Conservation (phyloP, 2,329 filamentous ascomycete species). For the Madurella mycetomatis region DNA sequence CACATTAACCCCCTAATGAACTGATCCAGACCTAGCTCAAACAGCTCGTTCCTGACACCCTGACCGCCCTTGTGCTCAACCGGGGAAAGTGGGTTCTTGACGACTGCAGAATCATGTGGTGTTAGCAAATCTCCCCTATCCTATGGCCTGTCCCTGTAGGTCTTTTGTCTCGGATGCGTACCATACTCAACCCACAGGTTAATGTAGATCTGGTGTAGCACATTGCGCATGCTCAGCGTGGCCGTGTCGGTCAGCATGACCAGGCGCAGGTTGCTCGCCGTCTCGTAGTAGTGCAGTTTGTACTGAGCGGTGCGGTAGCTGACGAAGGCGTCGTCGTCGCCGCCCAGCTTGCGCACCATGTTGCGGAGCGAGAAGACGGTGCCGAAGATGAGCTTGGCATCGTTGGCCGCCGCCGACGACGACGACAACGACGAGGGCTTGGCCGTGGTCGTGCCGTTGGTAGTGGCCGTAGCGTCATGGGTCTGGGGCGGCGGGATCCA, state of each 20-base stretch:
- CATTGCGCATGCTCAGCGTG: slow-evolving; percentile 85
- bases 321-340: slow-evolving; percentile 91
- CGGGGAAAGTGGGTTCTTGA: slow-evolving; percentile 66
- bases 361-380: slow-evolving; percentile 94
- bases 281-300: slow-evolving; percentile 99
- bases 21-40: slow-evolving; percentile 68
- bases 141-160: not conserved
- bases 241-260: slow-evolving; percentile 93
- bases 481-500: slow-evolving; percentile 57
- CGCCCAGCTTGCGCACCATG: slow-evolving; percentile 93
- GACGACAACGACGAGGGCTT: not conserved
- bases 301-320: slow-evolving; percentile 91
- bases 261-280: slow-evolving; percentile 89
- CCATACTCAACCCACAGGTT: slow-evolving; percentile 96
- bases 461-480: slow-evolving; percentile 14
- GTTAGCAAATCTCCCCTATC: not conserved
- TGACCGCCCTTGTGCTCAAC: slow-evolving; percentile 65
- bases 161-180: slow-evolving; percentile 37
- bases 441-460: slow-evolving; percentile 8
- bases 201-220: slow-evolving; percentile 96
- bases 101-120: slow-evolving; percentile 42
- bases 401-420: slow-evolving; percentile 66
- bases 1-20: slow-evolving; percentile 66
- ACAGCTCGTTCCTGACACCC: slow-evolving; percentile 67
- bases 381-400: slow-evolving; percentile 96